Evolutionary conservation across 345 rosid species (phyloP).

Genomic region (Eucalyptus pauciflora): DNA sequence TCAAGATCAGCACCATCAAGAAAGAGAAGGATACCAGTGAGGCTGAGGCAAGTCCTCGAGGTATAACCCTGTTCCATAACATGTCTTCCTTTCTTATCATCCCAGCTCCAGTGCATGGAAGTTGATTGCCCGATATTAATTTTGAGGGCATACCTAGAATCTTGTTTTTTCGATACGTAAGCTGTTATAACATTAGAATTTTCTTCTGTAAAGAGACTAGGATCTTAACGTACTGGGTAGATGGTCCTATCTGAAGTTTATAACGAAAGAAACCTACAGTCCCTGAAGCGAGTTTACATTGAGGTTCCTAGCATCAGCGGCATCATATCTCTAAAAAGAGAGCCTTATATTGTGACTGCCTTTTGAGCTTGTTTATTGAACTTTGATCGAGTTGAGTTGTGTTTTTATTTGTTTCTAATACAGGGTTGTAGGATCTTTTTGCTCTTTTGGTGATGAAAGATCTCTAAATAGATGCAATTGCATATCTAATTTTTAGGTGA

Average conservation of each 20-base stretch:
- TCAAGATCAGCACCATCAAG: neutral
- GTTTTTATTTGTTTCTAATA: neutral
- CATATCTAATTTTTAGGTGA: conserved; percentile 4
- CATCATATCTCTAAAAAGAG: neutral
- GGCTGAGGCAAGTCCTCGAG: neutral
- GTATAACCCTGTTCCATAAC: neutral
- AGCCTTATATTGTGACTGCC: neutral
- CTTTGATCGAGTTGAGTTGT: neutral
- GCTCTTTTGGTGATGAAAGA: neutral
- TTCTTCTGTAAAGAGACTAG: neutral
- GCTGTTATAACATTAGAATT: neutral
- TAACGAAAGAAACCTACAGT: neutral
- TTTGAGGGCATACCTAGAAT: neutral
- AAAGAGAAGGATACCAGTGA: neutral
- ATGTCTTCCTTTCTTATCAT: neutral
- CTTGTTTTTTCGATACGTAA: neutral
- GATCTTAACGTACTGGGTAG: neutral
- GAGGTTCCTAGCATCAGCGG: neutral
- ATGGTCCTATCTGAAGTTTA: neutral
- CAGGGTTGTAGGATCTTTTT: neutral
- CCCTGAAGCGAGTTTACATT: neutral
- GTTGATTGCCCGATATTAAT: neutral
- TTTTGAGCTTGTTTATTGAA: neutral
- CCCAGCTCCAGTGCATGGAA: neutral
- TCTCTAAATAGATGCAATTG: neutral